A percentile compares a stretch with the other conserved stretches of the same genome.
These are phyloP conservation scores for Magnaporthiopsis incrustans DNA, from an alignment of 2,329 filamentous ascomycete genomes.

Conservation along the genomic window DNA sequence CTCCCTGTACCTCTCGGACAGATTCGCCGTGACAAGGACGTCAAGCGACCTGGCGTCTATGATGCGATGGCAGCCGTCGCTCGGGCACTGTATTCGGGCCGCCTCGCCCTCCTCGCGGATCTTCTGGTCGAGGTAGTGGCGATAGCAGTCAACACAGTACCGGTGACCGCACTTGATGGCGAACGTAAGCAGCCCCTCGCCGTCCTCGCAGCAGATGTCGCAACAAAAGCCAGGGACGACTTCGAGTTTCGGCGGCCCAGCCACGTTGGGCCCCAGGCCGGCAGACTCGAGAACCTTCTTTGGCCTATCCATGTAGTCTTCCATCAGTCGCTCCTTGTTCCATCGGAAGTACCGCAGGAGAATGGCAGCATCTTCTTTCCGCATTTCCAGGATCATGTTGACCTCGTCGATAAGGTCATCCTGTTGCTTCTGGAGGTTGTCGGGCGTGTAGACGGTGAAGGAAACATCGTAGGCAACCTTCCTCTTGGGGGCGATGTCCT, in stretches of 20 bases:
- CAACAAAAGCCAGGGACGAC: conserved; percentile 71
- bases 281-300: conserved; percentile 75
- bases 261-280: conserved; percentile 63
- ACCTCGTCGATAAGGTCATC: conserved; percentile 82
- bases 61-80: conserved; percentile 78
- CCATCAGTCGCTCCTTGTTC: conserved; percentile 93
- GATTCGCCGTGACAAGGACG: conserved; percentile 55
- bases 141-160: conserved; percentile 88
- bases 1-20: conserved; percentile 63
- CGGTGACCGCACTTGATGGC: conserved; percentile 92
- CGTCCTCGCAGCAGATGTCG: conserved; percentile 95
- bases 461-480: conserved; percentile 75
- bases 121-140: conserved; percentile 85
- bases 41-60: conserved; percentile 85
- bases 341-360: conserved; percentile 82
- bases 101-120: conserved; percentile 94
- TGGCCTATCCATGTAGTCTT: conserved; percentile 89
- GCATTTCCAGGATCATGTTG: conserved; percentile 81
- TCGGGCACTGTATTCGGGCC: conserved; percentile 86
- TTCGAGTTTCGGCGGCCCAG: conserved; percentile 58
- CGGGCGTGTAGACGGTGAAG: conserved; percentile 71
- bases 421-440: conserved; percentile 78
- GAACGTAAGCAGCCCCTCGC: conserved; percentile 67
- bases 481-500: conserved; percentile 63
- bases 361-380: conserved; percentile 84